phyloP scores from a whole-genome alignment of 1,139 yeast genomes.

The Suhomyces yuchorum region DNA sequence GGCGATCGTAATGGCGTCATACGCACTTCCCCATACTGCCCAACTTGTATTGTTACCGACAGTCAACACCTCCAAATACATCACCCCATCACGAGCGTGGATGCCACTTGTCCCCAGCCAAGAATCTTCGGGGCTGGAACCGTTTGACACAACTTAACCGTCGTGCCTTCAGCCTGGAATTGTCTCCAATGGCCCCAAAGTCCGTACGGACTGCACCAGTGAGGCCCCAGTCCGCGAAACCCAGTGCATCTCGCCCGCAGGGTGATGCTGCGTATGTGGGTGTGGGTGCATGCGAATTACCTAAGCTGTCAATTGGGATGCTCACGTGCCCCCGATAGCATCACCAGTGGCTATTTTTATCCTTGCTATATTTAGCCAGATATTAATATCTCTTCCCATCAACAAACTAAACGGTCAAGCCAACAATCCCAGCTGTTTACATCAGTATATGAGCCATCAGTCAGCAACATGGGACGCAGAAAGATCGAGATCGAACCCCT shows the following conservation, averaged over 20 bases:
- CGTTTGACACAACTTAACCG: not conserved
- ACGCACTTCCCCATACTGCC: no score
- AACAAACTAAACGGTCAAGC: conserved; percentile 1
- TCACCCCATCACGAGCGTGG: conserved; percentile 1
- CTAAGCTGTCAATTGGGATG: not conserved
- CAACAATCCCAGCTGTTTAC: not conserved
- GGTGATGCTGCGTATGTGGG: no score
- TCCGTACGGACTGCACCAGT: no score
- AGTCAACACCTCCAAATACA: no score
- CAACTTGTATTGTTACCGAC: no score
- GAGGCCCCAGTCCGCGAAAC: no score
- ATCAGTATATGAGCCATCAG: conserved; percentile 1
- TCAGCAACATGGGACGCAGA: conserved; percentile 83
- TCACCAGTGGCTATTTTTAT: conserved; percentile 6
- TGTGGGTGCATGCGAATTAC: no score
- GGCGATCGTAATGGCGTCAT: no score
- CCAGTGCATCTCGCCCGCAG: no score
- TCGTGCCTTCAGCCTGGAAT: not conserved
- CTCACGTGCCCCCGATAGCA: not conserved
- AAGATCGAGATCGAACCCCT: conserved; percentile 93
- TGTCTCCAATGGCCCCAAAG: no score
- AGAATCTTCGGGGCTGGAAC: not conserved
- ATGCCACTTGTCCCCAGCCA: conserved; percentile 2
- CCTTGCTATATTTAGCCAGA: conserved; percentile 9
- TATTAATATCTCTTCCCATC: conserved; percentile 8